Base-by-base conservation (phyloP, 495 filamentous ascomycete genomes). In the Hyphodiscus hymeniophilus region DNA sequence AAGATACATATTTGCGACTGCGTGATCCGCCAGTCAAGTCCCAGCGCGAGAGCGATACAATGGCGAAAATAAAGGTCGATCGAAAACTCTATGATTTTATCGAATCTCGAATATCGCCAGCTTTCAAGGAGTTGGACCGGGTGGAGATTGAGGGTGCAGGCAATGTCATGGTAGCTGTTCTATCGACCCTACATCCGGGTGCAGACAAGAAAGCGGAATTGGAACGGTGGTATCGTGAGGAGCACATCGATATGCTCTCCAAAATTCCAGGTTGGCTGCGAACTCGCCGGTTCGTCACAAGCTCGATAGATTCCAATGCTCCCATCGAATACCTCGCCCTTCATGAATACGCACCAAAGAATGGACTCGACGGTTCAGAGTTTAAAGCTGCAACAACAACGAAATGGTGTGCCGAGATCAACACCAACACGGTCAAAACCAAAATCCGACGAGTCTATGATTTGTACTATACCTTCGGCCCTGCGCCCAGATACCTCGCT, bases 401-500 rank as follows among this genome's bases (percentile, higher is more conserved):
- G 6, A 64, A 73, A 1, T 79, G 79, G 72, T 63, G 68, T 20
- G 64, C 69, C 3, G 71, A 76, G 41, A 63, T 87, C 26, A 70
- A 71, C 54, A 58, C 58, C 21, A 72, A 79, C n/a, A 69, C 73
- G 21, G 75, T 84, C 21, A 66, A 69, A n/a, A 58, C 65, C 31
- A 79, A 73, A 52, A 68, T 61, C 13, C 69, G 77, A 34, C 66
- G 84, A 10, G 64, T 69, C 0, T 90, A 85, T 63, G 66, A 78
- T 40, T 78, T 87, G 56, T 82, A 85, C 57, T 89, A 88, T 65
- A 82, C 82, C 32, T 89, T 92, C 55, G 84, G 83, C 0, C 76
- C 83, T 0, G 83, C 75, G 0, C 80, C 84, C 7, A 69, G 84
- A n/a, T 80, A 88, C 44, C 66, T 89, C 16, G 50, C 67, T 3